These are phyloP conservation scores for Corymbia calophylla DNA, from an alignment of 441 rosid species.

Conservation along the genomic window DNA sequence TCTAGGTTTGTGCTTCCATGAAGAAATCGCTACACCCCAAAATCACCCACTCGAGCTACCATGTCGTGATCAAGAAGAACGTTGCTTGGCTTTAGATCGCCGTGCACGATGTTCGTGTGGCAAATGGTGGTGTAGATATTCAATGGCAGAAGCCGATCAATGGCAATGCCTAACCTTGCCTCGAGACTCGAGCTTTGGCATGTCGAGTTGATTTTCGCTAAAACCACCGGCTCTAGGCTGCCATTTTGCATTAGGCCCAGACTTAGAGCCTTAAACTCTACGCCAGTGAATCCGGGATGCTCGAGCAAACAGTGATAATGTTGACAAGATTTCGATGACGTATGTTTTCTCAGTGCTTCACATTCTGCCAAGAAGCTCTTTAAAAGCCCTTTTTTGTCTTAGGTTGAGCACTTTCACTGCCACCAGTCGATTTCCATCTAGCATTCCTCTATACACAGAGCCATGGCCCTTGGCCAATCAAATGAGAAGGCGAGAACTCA, in stretches of 20 bases:
- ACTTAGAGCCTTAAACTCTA: conserved; percentile 43
- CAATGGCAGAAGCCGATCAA: conserved; percentile 39
- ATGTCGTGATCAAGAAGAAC: too few species aligned
- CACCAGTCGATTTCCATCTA: neutral
- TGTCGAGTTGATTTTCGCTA: conserved; percentile 11
- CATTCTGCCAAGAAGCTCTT: conserved; percentile 47
- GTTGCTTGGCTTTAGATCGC: neutral
- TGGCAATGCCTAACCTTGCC: conserved; percentile 31
- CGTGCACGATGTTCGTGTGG: conserved; percentile 34
- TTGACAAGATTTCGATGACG: conserved; percentile 53
- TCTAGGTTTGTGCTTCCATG: too few species aligned
- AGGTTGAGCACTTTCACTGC: conserved; percentile 36
- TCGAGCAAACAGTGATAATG: conserved; percentile 46
- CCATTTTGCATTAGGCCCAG: conserved; percentile 41
- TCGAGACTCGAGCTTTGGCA: conserved; percentile 26
- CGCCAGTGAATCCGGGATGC: conserved; percentile 26
- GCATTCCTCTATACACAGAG: conserved; percentile 29
- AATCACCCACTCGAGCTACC: too few species aligned
- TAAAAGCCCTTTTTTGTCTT: conserved; percentile 19
- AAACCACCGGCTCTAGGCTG: conserved; percentile 44
- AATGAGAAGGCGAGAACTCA: conserved; percentile 21
- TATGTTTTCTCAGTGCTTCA: conserved; percentile 29
- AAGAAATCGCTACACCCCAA: rapidly evolving
- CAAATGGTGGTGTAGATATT: conserved; percentile 48
- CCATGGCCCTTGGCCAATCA: conserved; percentile 51